phyloP scores from a whole-genome alignment of 2,329 filamentous ascomycete genomes.

The Mycosphaerelloides madeirae region DNA sequence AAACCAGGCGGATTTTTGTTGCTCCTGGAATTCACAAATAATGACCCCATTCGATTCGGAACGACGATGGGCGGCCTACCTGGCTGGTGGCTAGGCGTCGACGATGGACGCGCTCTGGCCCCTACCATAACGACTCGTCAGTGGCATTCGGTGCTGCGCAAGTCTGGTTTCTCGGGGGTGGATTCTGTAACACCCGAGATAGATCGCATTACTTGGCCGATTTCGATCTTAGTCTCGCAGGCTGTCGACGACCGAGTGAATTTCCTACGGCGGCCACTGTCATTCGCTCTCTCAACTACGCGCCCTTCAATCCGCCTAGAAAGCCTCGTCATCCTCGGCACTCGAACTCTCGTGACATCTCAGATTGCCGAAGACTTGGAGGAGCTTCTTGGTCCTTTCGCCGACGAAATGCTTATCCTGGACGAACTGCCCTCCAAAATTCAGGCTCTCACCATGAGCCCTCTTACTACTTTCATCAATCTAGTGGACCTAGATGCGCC shows the following conservation, averaged over 20 bases:
- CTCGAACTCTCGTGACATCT: too few species aligned
- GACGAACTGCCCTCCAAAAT: too few species aligned
- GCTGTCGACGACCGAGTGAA: slow-evolving; percentile 6
- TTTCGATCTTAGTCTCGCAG: slow-evolving; percentile 3
- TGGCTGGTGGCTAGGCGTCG: slow-evolving; percentile 11
- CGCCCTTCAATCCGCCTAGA: too few species aligned
- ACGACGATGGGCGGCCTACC: neutral
- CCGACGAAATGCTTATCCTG: too few species aligned
- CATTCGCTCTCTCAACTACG: too few species aligned
- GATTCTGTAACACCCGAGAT: slow-evolving; percentile 12
- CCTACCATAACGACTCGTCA: slow-evolving; percentile 20
- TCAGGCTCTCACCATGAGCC: too few species aligned
- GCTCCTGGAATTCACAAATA: slow-evolving; percentile 11
- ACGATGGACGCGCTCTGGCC: slow-evolving; percentile 24
- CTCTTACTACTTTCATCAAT: too few species aligned
- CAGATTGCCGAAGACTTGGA: too few species aligned
- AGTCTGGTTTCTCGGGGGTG: slow-evolving; percentile 32
- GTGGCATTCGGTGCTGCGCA: slow-evolving; percentile 32
- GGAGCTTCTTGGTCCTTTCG: too few species aligned
- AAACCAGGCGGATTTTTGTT: slow-evolving; percentile 24
- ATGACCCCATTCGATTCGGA: neutral
- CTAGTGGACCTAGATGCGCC: slow-evolving; percentile 7
- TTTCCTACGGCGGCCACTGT: slow-evolving; percentile 2
- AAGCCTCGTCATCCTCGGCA: too few species aligned
- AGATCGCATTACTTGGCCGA: neutral